These are phyloP conservation scores for Phoma sp. DNA, from an alignment of 2,329 filamentous ascomycete species.

Conservation along the genomic window DNA sequence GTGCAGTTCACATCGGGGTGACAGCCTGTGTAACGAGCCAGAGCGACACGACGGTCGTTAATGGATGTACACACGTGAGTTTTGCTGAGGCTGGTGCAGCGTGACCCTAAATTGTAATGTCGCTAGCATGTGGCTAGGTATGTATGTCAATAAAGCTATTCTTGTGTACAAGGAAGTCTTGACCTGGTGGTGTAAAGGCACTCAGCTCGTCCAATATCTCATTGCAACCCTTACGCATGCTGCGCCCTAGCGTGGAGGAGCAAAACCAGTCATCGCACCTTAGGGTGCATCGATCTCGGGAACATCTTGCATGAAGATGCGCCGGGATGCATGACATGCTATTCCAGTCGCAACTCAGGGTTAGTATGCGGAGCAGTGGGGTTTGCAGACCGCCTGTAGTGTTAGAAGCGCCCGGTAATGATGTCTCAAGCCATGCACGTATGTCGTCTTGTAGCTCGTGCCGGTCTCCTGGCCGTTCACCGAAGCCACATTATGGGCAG, in stretches of 20 bases:
- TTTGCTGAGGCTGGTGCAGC: not conserved
- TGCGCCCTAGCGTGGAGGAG: not conserved
- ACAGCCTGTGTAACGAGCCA: not conserved
- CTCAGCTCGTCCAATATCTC: constrained; percentile 5
- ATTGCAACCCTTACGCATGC: constrained; percentile 5
- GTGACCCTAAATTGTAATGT: not conserved
- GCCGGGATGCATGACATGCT: constrained; percentile 12
- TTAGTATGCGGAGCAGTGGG: constrained; percentile 6
- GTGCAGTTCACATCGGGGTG: not conserved
- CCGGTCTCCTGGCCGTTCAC: constrained; percentile 13
- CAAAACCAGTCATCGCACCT: constrained; percentile 10
- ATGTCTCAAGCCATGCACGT: constrained; percentile 8
- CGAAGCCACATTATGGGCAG: constrained; percentile 5
- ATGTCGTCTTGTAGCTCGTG: constrained; percentile 18
- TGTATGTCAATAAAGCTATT: constrained; percentile 1
- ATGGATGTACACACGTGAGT: constrained; percentile 5
- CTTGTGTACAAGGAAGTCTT: not conserved
- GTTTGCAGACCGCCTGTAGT: constrained; percentile 4
- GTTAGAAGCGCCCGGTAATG: constrained; percentile 9
- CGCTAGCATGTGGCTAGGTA: constrained; percentile 5
- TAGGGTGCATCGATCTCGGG: constrained; percentile 14
- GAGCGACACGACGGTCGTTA: constrained; percentile 14
- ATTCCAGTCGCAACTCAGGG: constrained; percentile 5
- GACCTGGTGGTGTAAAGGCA: not conserved
- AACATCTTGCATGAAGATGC: constrained; percentile 14